phyloP scores from a whole-genome alignment of 306 rosid genomes.

The Elaeagnus macrophylla region DNA sequence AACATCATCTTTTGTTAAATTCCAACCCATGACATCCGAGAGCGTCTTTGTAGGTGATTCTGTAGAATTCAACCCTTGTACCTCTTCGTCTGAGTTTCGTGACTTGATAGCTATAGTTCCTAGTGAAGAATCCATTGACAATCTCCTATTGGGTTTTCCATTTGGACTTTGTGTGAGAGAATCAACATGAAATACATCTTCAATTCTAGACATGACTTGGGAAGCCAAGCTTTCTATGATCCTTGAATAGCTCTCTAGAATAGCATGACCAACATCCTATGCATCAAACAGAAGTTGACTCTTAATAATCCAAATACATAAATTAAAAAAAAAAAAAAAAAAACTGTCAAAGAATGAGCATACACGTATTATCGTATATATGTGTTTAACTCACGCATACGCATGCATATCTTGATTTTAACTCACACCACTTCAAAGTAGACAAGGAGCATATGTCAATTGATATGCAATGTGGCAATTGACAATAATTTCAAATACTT shows the following conservation, averaged over 20 bases:
- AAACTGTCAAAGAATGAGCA: no score
- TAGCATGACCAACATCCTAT: conserved; percentile 90
- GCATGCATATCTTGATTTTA: no score
- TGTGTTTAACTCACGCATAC: no score
- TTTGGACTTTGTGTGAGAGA: conserved; percentile 27
- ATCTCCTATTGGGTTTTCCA: conserved; percentile 12
- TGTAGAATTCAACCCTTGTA: conserved; percentile 12
- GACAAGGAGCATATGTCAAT: no score
- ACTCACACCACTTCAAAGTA: no score
- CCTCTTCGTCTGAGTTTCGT: conserved; percentile 21
- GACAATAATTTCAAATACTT: no score
- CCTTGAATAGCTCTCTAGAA: conserved; percentile 93
- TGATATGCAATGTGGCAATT: no score
- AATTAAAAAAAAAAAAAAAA: no score
- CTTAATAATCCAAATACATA: no score
- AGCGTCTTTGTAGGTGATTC: conserved; percentile 62
- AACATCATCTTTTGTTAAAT: conserved; percentile 4
- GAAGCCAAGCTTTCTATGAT: conserved; percentile 83
- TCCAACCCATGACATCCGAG: conserved; percentile 90
- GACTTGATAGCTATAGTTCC: conserved; percentile 13
- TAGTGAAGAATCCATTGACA: conserved; percentile 28
- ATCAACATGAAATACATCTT: conserved; percentile 70
- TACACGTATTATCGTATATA: no score
- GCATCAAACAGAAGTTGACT: neutral
- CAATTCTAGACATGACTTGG: conserved; percentile 72